Evolutionary conservation across 305 asterid genomes (phyloP).

Genomic region (Fraxinus dipetala): DNA sequence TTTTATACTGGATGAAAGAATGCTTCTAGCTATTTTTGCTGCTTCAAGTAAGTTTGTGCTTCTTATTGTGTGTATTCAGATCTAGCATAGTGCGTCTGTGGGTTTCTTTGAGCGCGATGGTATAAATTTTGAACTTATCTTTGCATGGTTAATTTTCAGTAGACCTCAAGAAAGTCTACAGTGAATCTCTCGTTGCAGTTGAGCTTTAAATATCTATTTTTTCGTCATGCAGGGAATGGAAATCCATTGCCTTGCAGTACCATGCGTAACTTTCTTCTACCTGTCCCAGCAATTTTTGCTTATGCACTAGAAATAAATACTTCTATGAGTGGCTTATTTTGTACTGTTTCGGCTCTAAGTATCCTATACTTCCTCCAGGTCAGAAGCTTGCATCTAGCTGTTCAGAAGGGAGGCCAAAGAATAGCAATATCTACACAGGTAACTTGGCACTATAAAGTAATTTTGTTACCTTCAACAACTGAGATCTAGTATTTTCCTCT

Average conservation of each 20-base stretch:
- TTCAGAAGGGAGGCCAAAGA: constrained; percentile 51
- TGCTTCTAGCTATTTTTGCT: constrained; percentile 57
- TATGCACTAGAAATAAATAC: not conserved
- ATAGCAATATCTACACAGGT: constrained; percentile 55
- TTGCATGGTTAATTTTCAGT: not conserved
- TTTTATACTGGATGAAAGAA: constrained; percentile 65
- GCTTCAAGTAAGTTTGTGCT: constrained; percentile 58
- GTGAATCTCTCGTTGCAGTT: not conserved
- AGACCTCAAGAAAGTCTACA: not conserved
- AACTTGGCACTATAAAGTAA: constrained; percentile 1
- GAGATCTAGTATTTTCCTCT: not conserved
- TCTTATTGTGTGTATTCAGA: not conserved
- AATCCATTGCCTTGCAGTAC: constrained; percentile 60
- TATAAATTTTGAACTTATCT: not conserved
- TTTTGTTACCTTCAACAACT: not conserved
- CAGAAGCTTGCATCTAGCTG: constrained; percentile 76
- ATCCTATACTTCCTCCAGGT: constrained; percentile 39
- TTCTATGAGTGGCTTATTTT: not conserved
- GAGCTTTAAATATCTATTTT: not conserved
- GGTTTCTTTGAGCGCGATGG: not conserved
- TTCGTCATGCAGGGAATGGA: constrained; percentile 57
- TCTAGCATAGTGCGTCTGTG: not conserved
- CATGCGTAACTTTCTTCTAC: constrained; percentile 48
- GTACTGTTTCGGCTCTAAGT: not conserved
- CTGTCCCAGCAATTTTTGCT: constrained; percentile 10